Base-by-base conservation (phyloP, 768 basidiomycete genomes). In the Trametes villosa region DNA sequence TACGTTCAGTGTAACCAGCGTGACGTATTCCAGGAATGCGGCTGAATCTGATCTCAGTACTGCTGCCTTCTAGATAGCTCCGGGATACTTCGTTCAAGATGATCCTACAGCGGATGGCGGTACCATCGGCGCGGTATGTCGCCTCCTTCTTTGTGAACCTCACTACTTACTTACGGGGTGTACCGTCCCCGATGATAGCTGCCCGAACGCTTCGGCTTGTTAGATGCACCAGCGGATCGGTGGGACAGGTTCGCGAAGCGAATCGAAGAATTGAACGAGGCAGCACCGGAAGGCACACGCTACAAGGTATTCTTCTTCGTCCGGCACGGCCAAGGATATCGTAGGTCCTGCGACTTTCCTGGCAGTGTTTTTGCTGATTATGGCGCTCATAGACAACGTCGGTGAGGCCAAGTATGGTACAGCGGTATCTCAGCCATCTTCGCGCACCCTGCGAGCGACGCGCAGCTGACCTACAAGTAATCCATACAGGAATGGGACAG, bases 251-350 rank as follows among this genome's bases (percentile, higher is more conserved):
- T 89, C 58, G 66, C 71, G 26, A 50, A 63, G 0, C 65, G 75
- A 9, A 71, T 92, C n/a, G 57, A 70, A 6, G 59, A 71, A n/a
- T 69, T 91, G 57, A 87, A 88, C 58, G 60, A 67, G 1, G 62
- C 65, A 3, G 78, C 82, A 1, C 70, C 72, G 1, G 50, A 66
- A 0, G 75, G 72, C 2, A 76, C 76, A 24, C 72, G 72, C 12
- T 87, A 86, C 74, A 92, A 91, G 65, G 75, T 89, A 13, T 75
- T 92, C 55, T 82, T 87, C 58, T 71, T 91, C 2, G 83, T 82
- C 2, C 77, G 91, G 64, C 91, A 93, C 62, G 91, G 91, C 1
- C 77, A 92, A 71, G 91, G 89, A 55, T 83, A 79, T 66, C 89
- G 89, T 90, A 71, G 65, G 87, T 65, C 7, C 36, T 24, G 18